A percentile compares a stretch with the other conserved stretches of the same genome.
These are phyloP conservation scores for Talaromyces wortmannii DNA, from an alignment of 495 filamentous ascomycete genomes.

Conservation along the genomic window DNA sequence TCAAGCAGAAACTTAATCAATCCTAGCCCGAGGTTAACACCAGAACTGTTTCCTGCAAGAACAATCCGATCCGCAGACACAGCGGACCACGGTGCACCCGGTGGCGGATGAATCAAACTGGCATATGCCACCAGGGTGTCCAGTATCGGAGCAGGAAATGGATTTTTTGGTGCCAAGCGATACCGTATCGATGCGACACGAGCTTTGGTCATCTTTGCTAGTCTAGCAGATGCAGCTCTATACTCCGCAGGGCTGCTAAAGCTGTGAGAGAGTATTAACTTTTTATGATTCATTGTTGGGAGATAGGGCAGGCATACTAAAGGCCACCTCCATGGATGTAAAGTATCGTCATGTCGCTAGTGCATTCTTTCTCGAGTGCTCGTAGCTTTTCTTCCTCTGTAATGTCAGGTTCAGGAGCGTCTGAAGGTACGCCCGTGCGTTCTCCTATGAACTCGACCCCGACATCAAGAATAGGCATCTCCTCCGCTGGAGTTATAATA, in stretches of 20 bases:
- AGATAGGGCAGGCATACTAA: conserved; percentile 1
- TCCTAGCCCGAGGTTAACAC: conserved; percentile 54
- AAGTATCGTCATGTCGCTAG: conserved; percentile 8
- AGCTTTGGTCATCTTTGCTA: conserved; percentile 13
- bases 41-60: conserved; percentile 62
- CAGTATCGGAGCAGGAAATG: conserved; percentile 59
- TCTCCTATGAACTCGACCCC: conserved; percentile 1
- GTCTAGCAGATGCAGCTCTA: conserved; percentile 12
- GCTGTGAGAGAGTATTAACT: not conserved
- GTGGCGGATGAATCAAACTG: conserved; percentile 55
- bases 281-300: not conserved
- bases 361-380: conserved; percentile 6
- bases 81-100: conserved; percentile 52
- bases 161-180: conserved; percentile 59
- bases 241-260: conserved; percentile 2
- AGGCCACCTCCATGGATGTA: conserved; percentile 13
- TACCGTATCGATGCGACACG: conserved; percentile 60
- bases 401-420: conserved; percentile 1
- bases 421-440: not conserved
- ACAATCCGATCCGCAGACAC: conserved; percentile 52
- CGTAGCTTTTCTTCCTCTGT: not conserved
- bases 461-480: conserved; percentile 2
- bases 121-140: conserved; percentile 63
- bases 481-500: not conserved
- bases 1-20: conserved; percentile 55